Evolutionary conservation across 1,139 yeast genomes (phyloP).

Genomic region (Magnusiomyces magnusii): DNA sequence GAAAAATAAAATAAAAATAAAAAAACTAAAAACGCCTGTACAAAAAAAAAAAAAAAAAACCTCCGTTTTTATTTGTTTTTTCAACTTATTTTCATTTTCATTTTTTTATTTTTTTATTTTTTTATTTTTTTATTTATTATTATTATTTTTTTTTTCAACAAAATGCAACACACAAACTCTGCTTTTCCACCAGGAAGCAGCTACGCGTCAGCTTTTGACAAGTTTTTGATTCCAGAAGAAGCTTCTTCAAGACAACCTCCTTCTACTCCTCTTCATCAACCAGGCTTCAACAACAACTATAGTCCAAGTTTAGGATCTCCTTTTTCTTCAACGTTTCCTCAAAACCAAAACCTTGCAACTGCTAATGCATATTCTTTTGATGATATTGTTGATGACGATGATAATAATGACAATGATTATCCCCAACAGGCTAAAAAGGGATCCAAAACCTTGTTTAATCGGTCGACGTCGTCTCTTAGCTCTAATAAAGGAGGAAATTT

Average conservation of each 20-base stretch:
- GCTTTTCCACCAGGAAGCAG: neutral
- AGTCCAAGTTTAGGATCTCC: neutral
- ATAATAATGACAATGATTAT: neutral
- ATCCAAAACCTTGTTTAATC: neutral
- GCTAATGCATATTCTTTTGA: neutral
- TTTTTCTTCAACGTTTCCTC: neutral
- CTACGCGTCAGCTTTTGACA: slow-evolving; percentile 3
- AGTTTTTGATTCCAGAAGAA: slow-evolving; percentile 2
- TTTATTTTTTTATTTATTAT: too few relatives aligned
- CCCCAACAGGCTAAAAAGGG: neutral
- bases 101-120: too few relatives aligned
- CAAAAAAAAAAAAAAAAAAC: too few relatives aligned
- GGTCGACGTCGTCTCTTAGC: neutral
- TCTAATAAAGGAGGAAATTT: neutral
- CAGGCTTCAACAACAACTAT: neutral
- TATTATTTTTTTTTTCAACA: neutral
- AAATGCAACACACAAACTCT: neutral
- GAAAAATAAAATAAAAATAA: too few relatives aligned
- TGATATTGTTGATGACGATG: neutral
- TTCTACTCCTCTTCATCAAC: too few relatives aligned
- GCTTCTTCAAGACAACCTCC: neutral
- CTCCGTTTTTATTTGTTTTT: too few relatives aligned
- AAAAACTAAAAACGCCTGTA: too few relatives aligned
- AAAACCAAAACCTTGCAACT: neutral
- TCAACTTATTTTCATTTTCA: neutral